Conservation (phyloP, 352 stramenopile genomes). For the Peronospora tabacina region DNA sequence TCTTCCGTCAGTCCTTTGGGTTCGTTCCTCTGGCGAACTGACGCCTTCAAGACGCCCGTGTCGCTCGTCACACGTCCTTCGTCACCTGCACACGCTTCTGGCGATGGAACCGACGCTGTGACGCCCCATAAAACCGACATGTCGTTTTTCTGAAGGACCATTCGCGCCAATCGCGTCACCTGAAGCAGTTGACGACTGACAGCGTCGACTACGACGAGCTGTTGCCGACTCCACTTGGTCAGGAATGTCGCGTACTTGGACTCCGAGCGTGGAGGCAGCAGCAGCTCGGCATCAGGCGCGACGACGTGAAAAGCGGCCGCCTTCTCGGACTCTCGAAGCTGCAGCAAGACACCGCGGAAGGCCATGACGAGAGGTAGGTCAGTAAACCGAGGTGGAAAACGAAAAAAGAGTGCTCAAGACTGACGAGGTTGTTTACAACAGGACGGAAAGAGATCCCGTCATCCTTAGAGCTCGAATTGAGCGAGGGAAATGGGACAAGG, state of each 20-base stretch:
- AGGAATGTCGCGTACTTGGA: slow-evolving; percentile 11
- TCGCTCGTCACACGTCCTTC: slow-evolving; percentile 13
- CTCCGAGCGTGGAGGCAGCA: slow-evolving; percentile 18
- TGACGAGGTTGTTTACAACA: too few relatives aligned
- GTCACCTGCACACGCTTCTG: slow-evolving; percentile 13
- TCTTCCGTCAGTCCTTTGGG: not conserved
- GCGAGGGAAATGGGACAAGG: too few relatives aligned
- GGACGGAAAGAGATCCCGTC: too few relatives aligned
- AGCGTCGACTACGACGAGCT: slow-evolving; percentile 46
- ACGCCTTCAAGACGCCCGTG: not conserved
- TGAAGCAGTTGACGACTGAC: slow-evolving; percentile 49
- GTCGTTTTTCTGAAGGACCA: slow-evolving; percentile 33
- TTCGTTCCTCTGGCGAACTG: too few relatives aligned
- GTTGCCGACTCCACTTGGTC: slow-evolving; percentile 34
- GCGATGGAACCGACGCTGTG: slow-evolving; percentile 8
- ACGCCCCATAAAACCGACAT: slow-evolving; percentile 45
- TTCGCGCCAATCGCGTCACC: slow-evolving; percentile 37
- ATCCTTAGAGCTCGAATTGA: too few relatives aligned
- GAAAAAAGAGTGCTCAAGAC: too few relatives aligned
- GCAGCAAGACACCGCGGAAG: slow-evolving; percentile 63
- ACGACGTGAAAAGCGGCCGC: slow-evolving; percentile 42
- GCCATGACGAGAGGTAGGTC: slow-evolving; percentile 40
- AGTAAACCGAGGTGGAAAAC: too few relatives aligned
- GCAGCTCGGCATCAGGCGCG: slow-evolving; percentile 37
- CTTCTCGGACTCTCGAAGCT: slow-evolving; percentile 27